Percentiles rank a stretch among this genome's conserved stretches.
phyloP scores from a whole-genome alignment of 345 rosid species.

The Atalantia buxifolia region DNA sequence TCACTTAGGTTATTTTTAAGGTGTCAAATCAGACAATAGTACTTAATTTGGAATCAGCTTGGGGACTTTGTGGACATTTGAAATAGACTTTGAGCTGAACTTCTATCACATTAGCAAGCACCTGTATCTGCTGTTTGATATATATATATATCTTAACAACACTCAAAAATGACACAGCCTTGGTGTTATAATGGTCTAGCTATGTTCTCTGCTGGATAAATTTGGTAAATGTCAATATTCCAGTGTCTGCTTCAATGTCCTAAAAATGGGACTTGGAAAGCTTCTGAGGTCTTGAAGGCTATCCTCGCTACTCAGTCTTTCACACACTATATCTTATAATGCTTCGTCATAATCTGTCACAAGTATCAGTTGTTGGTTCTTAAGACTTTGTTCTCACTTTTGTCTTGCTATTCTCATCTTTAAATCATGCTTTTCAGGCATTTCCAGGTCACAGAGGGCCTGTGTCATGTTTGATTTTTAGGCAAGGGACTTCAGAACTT shows the following conservation, averaged over 20 bases:
- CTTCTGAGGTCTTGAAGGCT: not conserved
- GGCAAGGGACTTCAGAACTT: slow-evolving; percentile 81
- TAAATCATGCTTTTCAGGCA: slow-evolving; percentile 46
- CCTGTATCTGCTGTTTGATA: not conserved
- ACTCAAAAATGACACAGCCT: not conserved
- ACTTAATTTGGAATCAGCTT: not conserved
- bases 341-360: not conserved
- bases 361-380: not conserved
- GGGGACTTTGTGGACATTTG: not conserved
- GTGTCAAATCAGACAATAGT: not conserved
- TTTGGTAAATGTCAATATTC: not conserved
- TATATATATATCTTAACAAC: not conserved
- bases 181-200: not conserved
- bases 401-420: slow-evolving; percentile 15
- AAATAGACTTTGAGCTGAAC: not conserved
- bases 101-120: not conserved
- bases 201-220: not conserved
- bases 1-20: not conserved
- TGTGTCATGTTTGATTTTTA: slow-evolving; percentile 80
- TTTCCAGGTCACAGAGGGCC: slow-evolving; percentile 91
- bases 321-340: not conserved
- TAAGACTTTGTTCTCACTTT: slow-evolving; percentile 1
- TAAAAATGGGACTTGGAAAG: not conserved
- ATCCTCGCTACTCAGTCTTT: not conserved
- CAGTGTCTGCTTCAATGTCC: not conserved